Base-by-base conservation (phyloP, 1,284 basidiomycete genomes). In the Trichosporon ovoides region DNA sequence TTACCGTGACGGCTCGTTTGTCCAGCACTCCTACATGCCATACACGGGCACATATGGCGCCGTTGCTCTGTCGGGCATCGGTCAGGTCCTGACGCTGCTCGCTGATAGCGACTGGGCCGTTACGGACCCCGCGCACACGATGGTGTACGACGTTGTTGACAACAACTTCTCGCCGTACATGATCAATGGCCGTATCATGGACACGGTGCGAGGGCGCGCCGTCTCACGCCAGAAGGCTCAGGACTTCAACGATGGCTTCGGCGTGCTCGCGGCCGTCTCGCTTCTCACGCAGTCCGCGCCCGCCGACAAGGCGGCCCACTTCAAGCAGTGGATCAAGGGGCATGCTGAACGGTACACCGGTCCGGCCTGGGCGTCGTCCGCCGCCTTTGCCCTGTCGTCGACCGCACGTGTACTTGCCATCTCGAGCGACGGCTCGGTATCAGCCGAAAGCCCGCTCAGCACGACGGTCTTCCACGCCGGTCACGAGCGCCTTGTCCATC, bases 41-140 rank as follows among this genome's bases (percentile, higher is more conserved):
- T 51, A 51, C 33, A 51, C 49, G 33, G 49, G 49, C 28, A n/a
- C 49, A 13, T 51, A 51, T 16, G 49, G 49, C 7, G 49, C 18
- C 31, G 49, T 51, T 16, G 24, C 33, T 2, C 49, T 51, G 2
- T 14, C 14, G 7, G 19, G 19, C n/a, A 14, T 51, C 16, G 28
- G 24, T 24, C 16, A 14, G 31, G 11, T 51, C 16, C 16, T 51
- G 24, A 35, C 24, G 14, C 49, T 51, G 28, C 49, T 51, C 14
- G 11, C 5, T 5, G 49, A n/a, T 31, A 18, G 24, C 13, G 10
- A 24, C 5, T 51, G 49, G 49, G 49, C 28, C n/a, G 28, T 51
- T 2, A 51, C 49, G 13, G 49, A 51, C 49, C 31, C 49, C 7
- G 33, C 28, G 9, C 14, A 14, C 11, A 35, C 7, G 13, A 7